phyloP scores from a whole-genome alignment of 768 basidiomycete species.

The Pleurotus citrinopileatus region DNA sequence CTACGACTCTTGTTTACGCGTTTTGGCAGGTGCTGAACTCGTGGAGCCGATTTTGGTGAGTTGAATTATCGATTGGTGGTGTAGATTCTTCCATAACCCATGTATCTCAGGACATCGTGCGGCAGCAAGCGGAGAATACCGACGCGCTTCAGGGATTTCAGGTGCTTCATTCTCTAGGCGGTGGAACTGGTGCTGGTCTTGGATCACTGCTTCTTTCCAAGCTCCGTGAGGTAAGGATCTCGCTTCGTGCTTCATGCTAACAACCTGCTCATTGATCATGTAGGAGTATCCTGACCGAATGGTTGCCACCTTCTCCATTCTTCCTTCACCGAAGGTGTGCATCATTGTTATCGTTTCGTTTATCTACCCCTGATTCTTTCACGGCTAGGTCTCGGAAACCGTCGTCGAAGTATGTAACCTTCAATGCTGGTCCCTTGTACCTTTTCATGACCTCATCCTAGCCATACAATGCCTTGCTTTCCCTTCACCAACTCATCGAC shows the following conservation, averaged over 20 bases:
- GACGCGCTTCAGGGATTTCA: constrained; percentile 93
- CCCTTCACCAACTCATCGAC: constrained; percentile 87
- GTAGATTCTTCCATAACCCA: background rate
- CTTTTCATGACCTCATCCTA: constrained; percentile 51
- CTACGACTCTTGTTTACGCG: background rate
- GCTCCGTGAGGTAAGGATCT: constrained; percentile 66
- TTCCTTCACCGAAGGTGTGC: constrained; percentile 49
- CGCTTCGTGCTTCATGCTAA: constrained; percentile 4
- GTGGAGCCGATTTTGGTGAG: constrained; percentile 76
- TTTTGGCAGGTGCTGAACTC: constrained; percentile 75
- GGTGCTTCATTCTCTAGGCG: constrained; percentile 85
- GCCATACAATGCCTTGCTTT: constrained; percentile 86
- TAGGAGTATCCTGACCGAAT: constrained; percentile 56
- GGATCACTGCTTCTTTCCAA: constrained; percentile 81
- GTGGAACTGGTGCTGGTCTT: constrained; percentile 86
- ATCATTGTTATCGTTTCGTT: background rate
- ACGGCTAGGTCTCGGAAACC: constrained; percentile 46
- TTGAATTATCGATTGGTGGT: background rate
- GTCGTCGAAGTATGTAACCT: constrained; percentile 59
- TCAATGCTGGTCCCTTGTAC: constrained; percentile 31
- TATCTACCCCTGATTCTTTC: background rate
- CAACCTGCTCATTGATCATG: constrained; percentile 13
- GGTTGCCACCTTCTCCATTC: constrained; percentile 52
- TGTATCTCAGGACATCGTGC: constrained; percentile 57
- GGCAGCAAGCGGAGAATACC: constrained; percentile 77